Base-by-base conservation (phyloP, 768 basidiomycete genomes). In the Boletus reticuloceps region DNA sequence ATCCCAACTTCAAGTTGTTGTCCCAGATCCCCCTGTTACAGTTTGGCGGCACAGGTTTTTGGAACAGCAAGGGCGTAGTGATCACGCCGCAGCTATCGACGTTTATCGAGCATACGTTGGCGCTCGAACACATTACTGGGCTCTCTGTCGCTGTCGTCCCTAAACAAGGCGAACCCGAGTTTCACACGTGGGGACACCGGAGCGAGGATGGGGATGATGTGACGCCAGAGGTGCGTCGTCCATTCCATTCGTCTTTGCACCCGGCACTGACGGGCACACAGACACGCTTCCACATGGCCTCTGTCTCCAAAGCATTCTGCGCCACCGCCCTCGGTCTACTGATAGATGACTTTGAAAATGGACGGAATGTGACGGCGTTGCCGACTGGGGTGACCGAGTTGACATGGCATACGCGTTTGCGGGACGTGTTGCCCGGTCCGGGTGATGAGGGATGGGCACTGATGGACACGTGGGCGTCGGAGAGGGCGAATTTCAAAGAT, bases 291-390 rank as follows among this genome's bases (percentile, higher is more conserved):
- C 56, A 60, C 38, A 60, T 76, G 38, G 75, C 61, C 2, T 76
- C 74, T 0, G 69, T 70, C 27, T 75, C 74, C 9, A 75, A 78
- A 44, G 74, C 74, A 6, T 78, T 79, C 63, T 62, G 77, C 7
- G 63, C 68, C 2, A 70, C 67, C 0, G 68, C 75, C 2, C 47
- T 78, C 1, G 77, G 78, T 5, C 69, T 79, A 13, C 67, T 79
- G 19, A 73, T 78, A 45, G 72, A 76, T 27, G 77, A 77, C 56
- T 77, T 72, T 56, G 66, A 65, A 13, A 52, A 64, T 13, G 69
- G 75, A 4, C 64, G 59, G 22, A 77, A 76, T 40, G 55, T 59
- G 7, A 72, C 76, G 0, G 63, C 64, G 8, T 67, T 78, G 3
- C 77, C 77, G 1, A 19, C 51, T 1, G 58, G 60, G 7, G 20